These are phyloP conservation scores for Dillenia suffruticosa DNA, from an alignment of 164 flowering plant species.

Conservation along the genomic window DNA sequence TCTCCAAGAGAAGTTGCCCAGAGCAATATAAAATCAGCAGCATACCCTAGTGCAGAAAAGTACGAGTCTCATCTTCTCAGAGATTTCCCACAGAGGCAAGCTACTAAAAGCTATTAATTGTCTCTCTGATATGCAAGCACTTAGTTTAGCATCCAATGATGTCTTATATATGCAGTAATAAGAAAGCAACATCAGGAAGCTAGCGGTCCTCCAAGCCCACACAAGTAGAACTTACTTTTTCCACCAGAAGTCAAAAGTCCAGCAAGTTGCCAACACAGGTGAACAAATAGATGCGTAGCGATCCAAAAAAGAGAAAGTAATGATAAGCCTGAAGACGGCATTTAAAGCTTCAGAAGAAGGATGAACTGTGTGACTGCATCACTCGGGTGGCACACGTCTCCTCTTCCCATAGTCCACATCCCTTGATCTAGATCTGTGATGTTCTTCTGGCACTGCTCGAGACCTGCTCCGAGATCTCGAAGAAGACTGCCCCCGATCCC, in stretches of 20 bases:
- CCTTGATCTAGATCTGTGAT: conserved; percentile 67
- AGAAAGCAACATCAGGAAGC: conserved; percentile 19
- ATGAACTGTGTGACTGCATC: conserved; percentile 13
- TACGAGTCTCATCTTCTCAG: conserved; percentile 15
- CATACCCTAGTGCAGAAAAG: conserved; percentile 17
- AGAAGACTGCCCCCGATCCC: conserved; percentile 70
- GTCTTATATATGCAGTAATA: conserved; percentile 22
- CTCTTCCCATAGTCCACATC: conserved; percentile 85
- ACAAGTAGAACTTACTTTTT: conserved; percentile 48
- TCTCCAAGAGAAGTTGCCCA: conserved; percentile 1
- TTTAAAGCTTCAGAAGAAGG: conserved; percentile 8
- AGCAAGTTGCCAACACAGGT: conserved; percentile 12
- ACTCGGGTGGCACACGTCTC: conserved; percentile 71
- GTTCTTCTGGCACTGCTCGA: conserved; percentile 52
- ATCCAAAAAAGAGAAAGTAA: conserved; percentile 10
- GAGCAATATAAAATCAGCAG: conserved; percentile 8
- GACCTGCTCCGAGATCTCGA: conserved; percentile 78
- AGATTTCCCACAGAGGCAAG: conserved; percentile 20
- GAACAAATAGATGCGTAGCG: conserved; percentile 16
- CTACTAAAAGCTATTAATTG: conserved; percentile 19
- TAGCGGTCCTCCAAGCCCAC: conserved; percentile 21
- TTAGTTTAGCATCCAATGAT: conserved; percentile 30
- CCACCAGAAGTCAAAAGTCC: conserved; percentile 27
- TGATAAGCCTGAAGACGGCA: conserved; percentile 10
- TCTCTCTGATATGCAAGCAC: conserved; percentile 26